These are phyloP conservation scores for Talaromyces sp. DNA, from an alignment of 2,329 filamentous ascomycete genomes.

Conservation along the genomic window DNA sequence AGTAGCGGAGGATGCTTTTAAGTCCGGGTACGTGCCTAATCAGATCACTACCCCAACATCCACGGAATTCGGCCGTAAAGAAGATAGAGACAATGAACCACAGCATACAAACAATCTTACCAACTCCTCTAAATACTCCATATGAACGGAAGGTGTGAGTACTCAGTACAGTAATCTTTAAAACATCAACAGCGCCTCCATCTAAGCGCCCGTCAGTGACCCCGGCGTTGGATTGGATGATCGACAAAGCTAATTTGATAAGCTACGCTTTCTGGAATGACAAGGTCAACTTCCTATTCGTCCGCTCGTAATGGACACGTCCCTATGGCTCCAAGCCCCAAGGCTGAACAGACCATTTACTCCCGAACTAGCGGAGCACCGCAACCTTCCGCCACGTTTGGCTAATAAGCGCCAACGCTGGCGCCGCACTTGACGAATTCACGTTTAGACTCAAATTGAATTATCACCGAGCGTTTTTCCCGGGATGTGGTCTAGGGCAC, in stretches of 20 bases:
- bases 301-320: neutral
- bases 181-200: neutral
- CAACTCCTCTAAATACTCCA: neutral
- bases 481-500: neutral
- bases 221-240: neutral
- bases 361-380: neutral
- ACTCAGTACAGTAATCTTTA: neutral
- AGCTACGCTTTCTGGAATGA: neutral
- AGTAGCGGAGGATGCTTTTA: neutral
- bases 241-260: neutral
- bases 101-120: neutral
- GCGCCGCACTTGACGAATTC: neutral
- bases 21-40: neutral
- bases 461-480: neutral
- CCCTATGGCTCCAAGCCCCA: neutral
- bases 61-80: neutral
- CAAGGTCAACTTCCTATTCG: neutral
- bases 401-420: neutral
- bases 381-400: neutral
- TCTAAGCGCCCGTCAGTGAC: neutral
- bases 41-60: neutral
- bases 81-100: neutral
- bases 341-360: neutral
- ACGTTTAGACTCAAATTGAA: neutral
- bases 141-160: no score